A percentile compares a stretch with the other conserved stretches of the same genome.
These are phyloP conservation scores for Aphanomyces stellatus DNA, from an alignment of 352 stramenopile species.

Conservation along the genomic window DNA sequence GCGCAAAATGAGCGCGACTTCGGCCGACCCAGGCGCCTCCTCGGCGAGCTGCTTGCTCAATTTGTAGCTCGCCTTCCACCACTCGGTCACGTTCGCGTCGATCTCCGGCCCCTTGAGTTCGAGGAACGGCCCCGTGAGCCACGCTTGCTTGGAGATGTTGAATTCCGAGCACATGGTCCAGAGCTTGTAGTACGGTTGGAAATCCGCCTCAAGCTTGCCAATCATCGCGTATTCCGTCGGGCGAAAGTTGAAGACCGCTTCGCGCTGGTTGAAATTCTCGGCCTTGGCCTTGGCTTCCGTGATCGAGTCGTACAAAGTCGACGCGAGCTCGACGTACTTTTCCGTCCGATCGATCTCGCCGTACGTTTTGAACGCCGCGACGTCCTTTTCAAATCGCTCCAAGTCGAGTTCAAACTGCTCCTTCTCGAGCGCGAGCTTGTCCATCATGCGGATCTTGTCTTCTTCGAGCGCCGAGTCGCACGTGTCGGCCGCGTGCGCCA, in stretches of 20 bases:
- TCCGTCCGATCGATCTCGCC: slow-evolving; percentile 84
- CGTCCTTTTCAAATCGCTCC: slow-evolving; percentile 82
- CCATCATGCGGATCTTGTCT: slow-evolving; percentile 93
- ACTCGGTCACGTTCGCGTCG: slow-evolving; percentile 84
- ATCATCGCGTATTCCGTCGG: slow-evolving; percentile 88
- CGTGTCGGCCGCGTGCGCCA: slow-evolving; percentile 68
- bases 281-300: slow-evolving; percentile 87
- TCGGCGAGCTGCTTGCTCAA: slow-evolving; percentile 86
- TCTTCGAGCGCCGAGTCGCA: slow-evolving; percentile 85
- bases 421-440: slow-evolving; percentile 88
- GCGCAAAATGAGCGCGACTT: slow-evolving; percentile 79
- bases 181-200: slow-evolving; percentile 89
- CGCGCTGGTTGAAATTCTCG: slow-evolving; percentile 87
- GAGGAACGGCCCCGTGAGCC: slow-evolving; percentile 88
- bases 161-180: slow-evolving; percentile 95
- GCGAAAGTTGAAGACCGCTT: slow-evolving; percentile 90
- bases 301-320: slow-evolving; percentile 83
- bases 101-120: slow-evolving; percentile 86
- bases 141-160: slow-evolving; percentile 84
- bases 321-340: slow-evolving; percentile 83
- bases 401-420: slow-evolving; percentile 77
- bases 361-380: slow-evolving; percentile 82
- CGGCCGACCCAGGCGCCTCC: slow-evolving; percentile 74
- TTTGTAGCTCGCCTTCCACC: slow-evolving; percentile 91
- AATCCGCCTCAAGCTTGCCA: slow-evolving; percentile 73